Percentiles rank a stretch among this genome's conserved stretches.
phyloP scores from a whole-genome alignment of 1,284 basidiomycete species.

The Cryptococcus depauperatus region DNA sequence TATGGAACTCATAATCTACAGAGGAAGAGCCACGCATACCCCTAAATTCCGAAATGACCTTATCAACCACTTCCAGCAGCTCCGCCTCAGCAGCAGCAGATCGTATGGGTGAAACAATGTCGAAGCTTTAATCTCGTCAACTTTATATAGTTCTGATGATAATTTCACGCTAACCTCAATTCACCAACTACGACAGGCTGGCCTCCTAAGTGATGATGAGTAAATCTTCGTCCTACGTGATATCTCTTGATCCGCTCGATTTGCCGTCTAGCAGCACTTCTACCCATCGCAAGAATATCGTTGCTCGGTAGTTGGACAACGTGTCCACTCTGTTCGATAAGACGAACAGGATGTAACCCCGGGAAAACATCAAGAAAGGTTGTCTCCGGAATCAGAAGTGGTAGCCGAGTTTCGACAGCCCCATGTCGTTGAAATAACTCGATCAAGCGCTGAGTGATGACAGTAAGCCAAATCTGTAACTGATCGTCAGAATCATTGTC shows the following conservation, averaged over 20 bases:
- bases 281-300: slow-evolving; percentile 71
- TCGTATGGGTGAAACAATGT: slow-evolving; percentile 43
- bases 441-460: slow-evolving; percentile 67
- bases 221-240: slow-evolving; percentile 66
- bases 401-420: slow-evolving; percentile 70
- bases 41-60: slow-evolving; percentile 41
- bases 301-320: slow-evolving; percentile 71
- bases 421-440: slow-evolving; percentile 80
- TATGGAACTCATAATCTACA: slow-evolving; percentile 43
- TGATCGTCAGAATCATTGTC: slow-evolving; percentile 67
- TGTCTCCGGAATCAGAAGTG: slow-evolving; percentile 65
- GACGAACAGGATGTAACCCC: slow-evolving; percentile 55
- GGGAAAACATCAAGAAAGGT: slow-evolving; percentile 54
- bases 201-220: slow-evolving; percentile 34
- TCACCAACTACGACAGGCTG: slow-evolving; percentile 39
- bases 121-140: slow-evolving; percentile 37
- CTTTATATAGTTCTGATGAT: not conserved
- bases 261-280: slow-evolving; percentile 66
- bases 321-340: slow-evolving; percentile 76
- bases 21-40: slow-evolving; percentile 27
- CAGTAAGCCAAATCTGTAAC: slow-evolving; percentile 38
- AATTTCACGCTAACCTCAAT: slow-evolving; percentile 24
- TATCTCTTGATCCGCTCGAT: slow-evolving; percentile 80
- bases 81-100: slow-evolving; percentile 44
- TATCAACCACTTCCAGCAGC: slow-evolving; percentile 42